Evolutionary conservation across 2,329 filamentous ascomycete genomes (phyloP).

Genomic region (Alternaria atra): DNA sequence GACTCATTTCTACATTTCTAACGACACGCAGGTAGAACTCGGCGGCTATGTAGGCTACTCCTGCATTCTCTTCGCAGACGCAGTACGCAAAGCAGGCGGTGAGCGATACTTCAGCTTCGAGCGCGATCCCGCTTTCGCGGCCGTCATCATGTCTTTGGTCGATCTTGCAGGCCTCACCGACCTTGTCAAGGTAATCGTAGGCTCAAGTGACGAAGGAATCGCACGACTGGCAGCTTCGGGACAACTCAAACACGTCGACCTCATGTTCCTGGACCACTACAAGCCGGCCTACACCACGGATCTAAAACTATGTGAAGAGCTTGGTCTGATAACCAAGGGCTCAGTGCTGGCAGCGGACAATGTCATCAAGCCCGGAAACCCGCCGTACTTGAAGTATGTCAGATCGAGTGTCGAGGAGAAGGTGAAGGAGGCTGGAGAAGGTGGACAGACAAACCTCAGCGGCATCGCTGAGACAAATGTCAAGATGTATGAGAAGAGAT

Average conservation of each 20-base stretch:
- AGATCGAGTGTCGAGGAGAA: slow-evolving; percentile 71
- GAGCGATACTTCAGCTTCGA: slow-evolving; percentile 76
- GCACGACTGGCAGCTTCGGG: slow-evolving; percentile 66
- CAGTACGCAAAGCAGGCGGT: slow-evolving; percentile 70
- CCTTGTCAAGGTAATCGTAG: slow-evolving; percentile 75
- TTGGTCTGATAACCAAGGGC: slow-evolving; percentile 70
- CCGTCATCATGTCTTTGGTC: slow-evolving; percentile 73
- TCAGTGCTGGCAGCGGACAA: slow-evolving; percentile 74
- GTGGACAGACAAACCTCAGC: slow-evolving; percentile 47
- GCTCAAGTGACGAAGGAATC: slow-evolving; percentile 72
- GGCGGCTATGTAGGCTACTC: slow-evolving; percentile 87
- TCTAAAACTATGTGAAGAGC: slow-evolving; percentile 77
- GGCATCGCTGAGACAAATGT: slow-evolving; percentile 57
- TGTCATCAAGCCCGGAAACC: slow-evolving; percentile 75
- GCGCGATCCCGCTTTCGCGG: slow-evolving; percentile 76
- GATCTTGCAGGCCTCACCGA: slow-evolving; percentile 77
- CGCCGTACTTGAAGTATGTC: slow-evolving; percentile 75
- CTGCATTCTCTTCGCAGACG: slow-evolving; percentile 76
- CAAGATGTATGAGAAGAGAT: slow-evolving; percentile 59
- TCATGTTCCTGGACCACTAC: slow-evolving; percentile 83
- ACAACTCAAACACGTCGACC: slow-evolving; percentile 67
- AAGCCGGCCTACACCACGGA: slow-evolving; percentile 79
- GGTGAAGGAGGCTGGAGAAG: slow-evolving; percentile 50
- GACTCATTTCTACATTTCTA: background rate
- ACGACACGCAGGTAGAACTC: slow-evolving; percentile 67